Evolutionary conservation across 352 stramenopile species (phyloP), one percentile per base, ranked within the genome.

Genomic region (Pythium dissimile): DNA sequence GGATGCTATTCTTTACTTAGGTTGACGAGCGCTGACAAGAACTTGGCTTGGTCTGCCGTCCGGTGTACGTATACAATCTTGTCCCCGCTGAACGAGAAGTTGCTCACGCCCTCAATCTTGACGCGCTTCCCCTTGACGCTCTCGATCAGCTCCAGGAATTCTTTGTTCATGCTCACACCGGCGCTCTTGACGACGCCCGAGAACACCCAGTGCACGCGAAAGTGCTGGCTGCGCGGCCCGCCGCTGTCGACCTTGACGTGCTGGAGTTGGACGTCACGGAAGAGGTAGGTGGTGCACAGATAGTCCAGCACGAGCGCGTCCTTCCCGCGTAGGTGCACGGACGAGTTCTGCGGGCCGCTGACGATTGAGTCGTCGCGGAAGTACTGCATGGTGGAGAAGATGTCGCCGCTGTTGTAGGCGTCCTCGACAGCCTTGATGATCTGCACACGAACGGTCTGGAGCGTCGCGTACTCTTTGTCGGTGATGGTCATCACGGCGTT

Each of bases 41-140:
- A 90, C 76, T 94, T 94, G 61, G 84, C 84, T 59, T 94, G 84
- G 69, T 94, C 84, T n/a, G 82, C 84, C 26, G 82, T 94, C 12
- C 84, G 84, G 59, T 94, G 84, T 45, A 94, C 83, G 58, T 94
- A 94, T 55, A 92, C 82, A 62, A 94, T 92, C 62, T 94, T 94
- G 77, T 94, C 80, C 18, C 80, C 79, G 46, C 77, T 89, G 55
- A 94, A 94, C 6, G 82, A 92, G 31, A 89, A 94, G 71, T 91
- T 94, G 78, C 82, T 92, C 15, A 94, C 84, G 24, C 84, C 84
- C 48, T 94, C 84, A 49, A 94, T 92, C 43, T 75, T 86, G 27
- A 94, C 80, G 32, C 75, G 78, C 41, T 75, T 79, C 45, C 80
- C 80, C 63, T 88, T 84, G 39, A 94, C 84, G 38, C 83, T 91